These are phyloP conservation scores for Filobasidium uniguttulatum DNA, from an alignment of 1,284 basidiomycete genomes.

Conservation along the genomic window DNA sequence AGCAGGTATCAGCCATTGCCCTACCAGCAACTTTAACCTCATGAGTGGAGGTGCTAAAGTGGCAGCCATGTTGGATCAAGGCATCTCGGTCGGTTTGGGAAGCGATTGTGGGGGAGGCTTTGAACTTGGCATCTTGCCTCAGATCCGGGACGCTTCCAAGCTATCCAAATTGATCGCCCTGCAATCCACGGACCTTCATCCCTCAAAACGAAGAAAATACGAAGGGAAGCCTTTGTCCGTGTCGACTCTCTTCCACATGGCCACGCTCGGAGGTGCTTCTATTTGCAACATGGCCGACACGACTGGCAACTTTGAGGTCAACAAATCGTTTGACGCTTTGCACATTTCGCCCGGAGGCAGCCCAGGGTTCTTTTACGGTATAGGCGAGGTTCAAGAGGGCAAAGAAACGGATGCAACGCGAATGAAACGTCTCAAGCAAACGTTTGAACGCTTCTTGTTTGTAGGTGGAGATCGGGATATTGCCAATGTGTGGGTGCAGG, in stretches of 20 bases:
- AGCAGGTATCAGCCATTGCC: constrained; percentile 82
- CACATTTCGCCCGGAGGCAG: constrained; percentile 51
- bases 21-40: constrained; percentile 82
- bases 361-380: constrained; percentile 48
- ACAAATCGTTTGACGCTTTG: constrained; percentile 85
- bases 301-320: constrained; percentile 64
- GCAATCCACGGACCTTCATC: constrained; percentile 10
- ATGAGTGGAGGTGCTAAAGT: constrained; percentile 69
- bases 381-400: constrained; percentile 20
- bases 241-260: constrained; percentile 70
- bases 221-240: constrained; percentile 48
- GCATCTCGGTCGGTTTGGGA: constrained; percentile 81
- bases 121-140: constrained; percentile 66
- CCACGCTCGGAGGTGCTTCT: constrained; percentile 79
- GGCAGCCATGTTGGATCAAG: constrained; percentile 61
- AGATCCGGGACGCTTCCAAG: constrained; percentile 66
- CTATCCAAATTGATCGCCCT: constrained; percentile 58
- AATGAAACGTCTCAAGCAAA: constrained; percentile 26
- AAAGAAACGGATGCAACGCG: too few relatives aligned
- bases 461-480: constrained; percentile 83
- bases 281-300: constrained; percentile 58
- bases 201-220: constrained; percentile 25
- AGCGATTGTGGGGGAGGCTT: constrained; percentile 88
- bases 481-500: constrained; percentile 68
- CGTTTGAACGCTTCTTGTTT: constrained; percentile 38